Conservation (phyloP, 768 basidiomycete species). For the Baorangia bicolor region DNA sequence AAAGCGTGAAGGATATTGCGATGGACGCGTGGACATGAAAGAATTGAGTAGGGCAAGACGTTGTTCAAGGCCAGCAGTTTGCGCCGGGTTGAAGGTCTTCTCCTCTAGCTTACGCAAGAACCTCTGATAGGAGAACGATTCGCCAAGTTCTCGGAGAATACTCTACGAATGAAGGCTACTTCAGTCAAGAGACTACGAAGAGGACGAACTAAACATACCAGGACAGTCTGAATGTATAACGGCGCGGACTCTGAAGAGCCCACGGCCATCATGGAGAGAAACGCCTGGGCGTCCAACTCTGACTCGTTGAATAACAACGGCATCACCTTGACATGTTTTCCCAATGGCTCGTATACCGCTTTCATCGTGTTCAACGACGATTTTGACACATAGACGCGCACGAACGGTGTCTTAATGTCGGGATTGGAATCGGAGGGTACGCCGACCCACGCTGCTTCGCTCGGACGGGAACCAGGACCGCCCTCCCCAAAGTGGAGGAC, state of each 20-base stretch:
- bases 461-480: constrained; percentile 50
- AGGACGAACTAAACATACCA: constrained; percentile 40
- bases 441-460: constrained; percentile 62
- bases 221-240: constrained; percentile 61
- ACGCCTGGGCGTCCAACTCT: constrained; percentile 63
- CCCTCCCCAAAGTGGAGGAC: constrained; percentile 68
- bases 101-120: constrained; percentile 46
- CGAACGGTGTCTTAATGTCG: constrained; percentile 25
- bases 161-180: constrained; percentile 29
- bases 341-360: constrained; percentile 48
- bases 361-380: constrained; percentile 58
- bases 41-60: constrained; percentile 55
- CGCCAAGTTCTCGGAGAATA: constrained; percentile 60
- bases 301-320: constrained; percentile 52
- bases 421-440: constrained; percentile 30
- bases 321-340: constrained; percentile 44
- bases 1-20: constrained; percentile 38
- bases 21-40: constrained; percentile 41
- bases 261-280: constrained; percentile 70
- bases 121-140: constrained; percentile 46
- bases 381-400: constrained; percentile 53
- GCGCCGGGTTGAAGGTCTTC: constrained; percentile 52
- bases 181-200: neutral
- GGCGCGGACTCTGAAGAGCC: constrained; percentile 56
- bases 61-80: constrained; percentile 57